Conservation (phyloP, 345 rosid species). For the Heritiera littoralis region DNA sequence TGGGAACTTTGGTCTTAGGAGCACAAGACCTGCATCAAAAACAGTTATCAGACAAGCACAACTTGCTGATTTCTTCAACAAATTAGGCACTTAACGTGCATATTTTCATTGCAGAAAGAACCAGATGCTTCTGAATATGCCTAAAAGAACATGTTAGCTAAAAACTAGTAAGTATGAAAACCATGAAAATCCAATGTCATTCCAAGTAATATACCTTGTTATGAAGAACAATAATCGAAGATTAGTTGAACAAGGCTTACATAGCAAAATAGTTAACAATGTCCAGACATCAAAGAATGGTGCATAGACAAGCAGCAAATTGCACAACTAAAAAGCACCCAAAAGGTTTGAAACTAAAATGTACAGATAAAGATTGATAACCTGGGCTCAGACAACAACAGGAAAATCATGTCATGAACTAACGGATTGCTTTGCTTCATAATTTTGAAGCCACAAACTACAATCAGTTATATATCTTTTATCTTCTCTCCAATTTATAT, state of each 20-base stretch:
- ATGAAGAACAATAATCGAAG: neutral
- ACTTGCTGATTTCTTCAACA: neutral
- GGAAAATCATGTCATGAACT: neutral
- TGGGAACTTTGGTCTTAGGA: constrained; percentile 61
- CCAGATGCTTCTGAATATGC: neutral
- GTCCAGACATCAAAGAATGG: neutral
- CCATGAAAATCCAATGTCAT: neutral
- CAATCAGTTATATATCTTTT: neutral
- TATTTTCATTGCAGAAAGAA: neutral
- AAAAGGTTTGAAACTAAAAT: neutral
- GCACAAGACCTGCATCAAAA: constrained; percentile 45
- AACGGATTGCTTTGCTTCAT: neutral
- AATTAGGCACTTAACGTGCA: neutral
- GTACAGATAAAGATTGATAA: neutral
- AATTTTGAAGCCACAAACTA: neutral
- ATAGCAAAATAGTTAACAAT: neutral
- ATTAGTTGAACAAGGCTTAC: neutral
- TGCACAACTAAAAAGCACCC: neutral
- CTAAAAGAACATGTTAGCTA: neutral
- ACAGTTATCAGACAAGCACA: constrained; percentile 17
- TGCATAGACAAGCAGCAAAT: neutral
- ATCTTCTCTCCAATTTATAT: neutral
- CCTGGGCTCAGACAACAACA: neutral
- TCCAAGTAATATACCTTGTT: neutral
- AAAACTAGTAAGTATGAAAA: neutral